Conservation (phyloP, 495 filamentous ascomycete species). For the Aspergillus conjunctus region DNA sequence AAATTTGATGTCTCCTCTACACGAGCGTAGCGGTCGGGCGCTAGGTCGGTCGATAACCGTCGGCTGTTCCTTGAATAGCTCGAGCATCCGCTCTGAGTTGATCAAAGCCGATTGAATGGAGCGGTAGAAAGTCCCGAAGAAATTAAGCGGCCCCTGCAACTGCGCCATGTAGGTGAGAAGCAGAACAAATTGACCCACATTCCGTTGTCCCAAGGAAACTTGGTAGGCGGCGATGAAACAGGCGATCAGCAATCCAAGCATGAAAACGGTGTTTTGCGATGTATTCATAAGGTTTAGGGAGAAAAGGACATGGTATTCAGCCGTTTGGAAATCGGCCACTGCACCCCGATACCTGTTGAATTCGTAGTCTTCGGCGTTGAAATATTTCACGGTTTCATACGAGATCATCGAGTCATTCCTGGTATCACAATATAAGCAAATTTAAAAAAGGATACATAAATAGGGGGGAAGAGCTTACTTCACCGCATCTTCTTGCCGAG, state of each 20-base stretch:
- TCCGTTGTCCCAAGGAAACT: slow-evolving; percentile 69
- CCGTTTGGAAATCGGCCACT: slow-evolving; percentile 77
- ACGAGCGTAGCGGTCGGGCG: slow-evolving; percentile 57
- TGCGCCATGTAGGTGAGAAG: slow-evolving; percentile 91
- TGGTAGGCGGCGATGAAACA: slow-evolving; percentile 90
- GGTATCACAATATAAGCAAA: slow-evolving; percentile 15
- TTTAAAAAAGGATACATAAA: slow-evolving; percentile 44
- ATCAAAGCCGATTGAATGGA: slow-evolving; percentile 97
- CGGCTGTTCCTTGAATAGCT: slow-evolving; percentile 92
- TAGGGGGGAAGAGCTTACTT: slow-evolving; percentile 52
- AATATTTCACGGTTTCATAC: slow-evolving; percentile 99
- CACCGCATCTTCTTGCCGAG: slow-evolving; percentile 91
- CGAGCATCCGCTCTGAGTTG: slow-evolving; percentile 90
- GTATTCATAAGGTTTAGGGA: slow-evolving; percentile 94
- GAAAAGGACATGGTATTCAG: slow-evolving; percentile 84
- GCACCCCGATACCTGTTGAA: slow-evolving; percentile 82
- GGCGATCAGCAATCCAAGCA: slow-evolving; percentile 78
- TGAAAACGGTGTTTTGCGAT: slow-evolving; percentile 90
- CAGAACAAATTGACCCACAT: slow-evolving; percentile 77
- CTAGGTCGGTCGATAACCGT: slow-evolving; percentile 75
- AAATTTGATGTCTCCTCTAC: slow-evolving; percentile 81
- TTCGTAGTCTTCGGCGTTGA: slow-evolving; percentile 94
- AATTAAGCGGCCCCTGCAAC: slow-evolving; percentile 90
- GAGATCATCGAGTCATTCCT: slow-evolving; percentile 96
- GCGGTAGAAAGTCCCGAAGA: slow-evolving; percentile 97